Conservation (phyloP, 2,329 filamentous ascomycete species). For the Elsinoe ampelina region DNA sequence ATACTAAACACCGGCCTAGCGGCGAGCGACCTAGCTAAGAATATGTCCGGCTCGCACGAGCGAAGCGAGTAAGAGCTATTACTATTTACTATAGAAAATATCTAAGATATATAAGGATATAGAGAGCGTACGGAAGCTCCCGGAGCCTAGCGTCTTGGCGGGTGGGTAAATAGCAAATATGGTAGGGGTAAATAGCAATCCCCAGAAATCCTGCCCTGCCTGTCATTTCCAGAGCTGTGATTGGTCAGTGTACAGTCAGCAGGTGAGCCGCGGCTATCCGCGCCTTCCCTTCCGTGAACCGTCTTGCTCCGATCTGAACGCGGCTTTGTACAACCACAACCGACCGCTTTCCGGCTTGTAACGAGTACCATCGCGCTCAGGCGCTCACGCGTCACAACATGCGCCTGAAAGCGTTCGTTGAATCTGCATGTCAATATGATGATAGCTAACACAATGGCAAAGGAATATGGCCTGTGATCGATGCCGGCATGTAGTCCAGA, state of each 20-base stretch:
- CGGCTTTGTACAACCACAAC: neutral
- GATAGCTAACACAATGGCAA: neutral
- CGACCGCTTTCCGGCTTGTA: neutral
- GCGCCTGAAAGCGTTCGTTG: neutral
- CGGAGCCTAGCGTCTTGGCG: too few species aligned
- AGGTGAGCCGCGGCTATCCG: neutral
- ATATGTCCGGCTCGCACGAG: too few species aligned
- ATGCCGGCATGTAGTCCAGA: neutral
- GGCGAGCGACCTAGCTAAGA: too few species aligned
- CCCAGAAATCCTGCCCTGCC: too few species aligned
- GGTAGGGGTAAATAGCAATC: too few species aligned
- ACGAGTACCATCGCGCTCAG: neutral
- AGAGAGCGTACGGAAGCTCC: too few species aligned
- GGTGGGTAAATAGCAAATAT: too few species aligned
- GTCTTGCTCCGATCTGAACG: neutral
- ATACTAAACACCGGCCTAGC: too few species aligned
- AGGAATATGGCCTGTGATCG: slow-evolving; percentile 8
- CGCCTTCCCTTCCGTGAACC: neutral
- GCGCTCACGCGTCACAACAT: neutral
- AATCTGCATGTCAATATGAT: neutral
- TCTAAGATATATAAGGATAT: too few species aligned
- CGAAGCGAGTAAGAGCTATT: too few species aligned
- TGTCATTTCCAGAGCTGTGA: neutral
- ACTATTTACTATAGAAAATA: too few species aligned
- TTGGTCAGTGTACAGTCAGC: neutral